These are phyloP conservation scores for Rutidosis leptorrhynchoides DNA, from an alignment of 129 eudicot species.

Conservation along the genomic window DNA sequence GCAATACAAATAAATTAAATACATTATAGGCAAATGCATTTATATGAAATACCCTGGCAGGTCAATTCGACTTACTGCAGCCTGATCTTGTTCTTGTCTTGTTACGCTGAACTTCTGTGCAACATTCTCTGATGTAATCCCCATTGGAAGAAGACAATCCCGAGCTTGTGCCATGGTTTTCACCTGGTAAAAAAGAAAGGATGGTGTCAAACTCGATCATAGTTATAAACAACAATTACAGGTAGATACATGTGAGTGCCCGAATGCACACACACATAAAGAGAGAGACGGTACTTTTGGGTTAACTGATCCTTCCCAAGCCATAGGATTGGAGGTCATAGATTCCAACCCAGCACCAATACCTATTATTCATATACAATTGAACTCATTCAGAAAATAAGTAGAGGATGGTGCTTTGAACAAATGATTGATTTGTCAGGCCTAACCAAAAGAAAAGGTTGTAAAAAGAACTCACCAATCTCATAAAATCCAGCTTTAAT, in stretches of 20 bases:
- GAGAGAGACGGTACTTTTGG: slow-evolving; percentile 54
- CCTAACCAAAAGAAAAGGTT: not conserved
- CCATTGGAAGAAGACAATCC: slow-evolving; percentile 98
- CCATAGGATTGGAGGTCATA: slow-evolving; percentile 88
- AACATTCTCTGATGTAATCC: slow-evolving; percentile 93
- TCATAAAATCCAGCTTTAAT: slow-evolving; percentile 98
- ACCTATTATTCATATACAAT: slow-evolving; percentile 38
- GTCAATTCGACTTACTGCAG: slow-evolving; percentile 67
- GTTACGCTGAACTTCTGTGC: slow-evolving; percentile 82
- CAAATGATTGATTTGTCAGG: not conserved
- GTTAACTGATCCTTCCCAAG: slow-evolving; percentile 90
- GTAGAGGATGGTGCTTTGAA: slow-evolving; percentile 6
- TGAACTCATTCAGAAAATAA: slow-evolving; percentile 13
- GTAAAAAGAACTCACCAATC: slow-evolving; percentile 45
- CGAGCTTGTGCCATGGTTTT: slow-evolving; percentile 78
- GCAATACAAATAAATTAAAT: slow-evolving; percentile 5
- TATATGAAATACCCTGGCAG: not conserved
- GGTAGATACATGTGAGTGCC: no score
- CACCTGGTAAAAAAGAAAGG: slow-evolving; percentile 47
- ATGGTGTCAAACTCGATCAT: slow-evolving; percentile 2
- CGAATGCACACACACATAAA: not conserved
- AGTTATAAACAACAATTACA: not conserved
- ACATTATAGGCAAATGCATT: not conserved
- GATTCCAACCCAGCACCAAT: slow-evolving; percentile 99
- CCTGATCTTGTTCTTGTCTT: slow-evolving; percentile 92